Base-by-base conservation (phyloP, 345 rosid genomes). In the Pelargonium nanum region DNA sequence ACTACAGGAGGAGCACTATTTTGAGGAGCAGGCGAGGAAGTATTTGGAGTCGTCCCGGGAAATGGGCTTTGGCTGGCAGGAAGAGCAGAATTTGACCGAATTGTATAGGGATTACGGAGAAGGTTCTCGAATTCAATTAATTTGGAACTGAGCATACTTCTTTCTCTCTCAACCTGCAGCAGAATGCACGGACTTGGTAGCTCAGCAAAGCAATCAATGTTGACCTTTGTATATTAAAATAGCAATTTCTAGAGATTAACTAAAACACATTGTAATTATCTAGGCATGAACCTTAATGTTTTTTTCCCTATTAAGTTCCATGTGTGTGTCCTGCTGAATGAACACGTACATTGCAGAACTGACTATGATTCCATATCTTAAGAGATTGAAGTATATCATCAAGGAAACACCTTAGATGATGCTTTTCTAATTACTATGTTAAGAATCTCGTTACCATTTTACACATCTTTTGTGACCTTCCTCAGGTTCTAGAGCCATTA, bases 111-210 rank as follows among this genome's bases (percentile, higher is more conserved):
- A 66, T 62, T 72, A 45, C 53, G 83, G 22, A 88, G 81, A 75
- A 91, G 77, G 62, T 73, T 78, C 58, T 82, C 80, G 63, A 85
- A 84, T 79, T 88, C 88, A 4, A 61, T 65, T 75, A 85, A 63
- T 74, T 85, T 91, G 51, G 81, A 67, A 51, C 76, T 83, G 5
- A 79, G 83, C 61, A 80, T 64, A 70, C 63, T 83, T 71, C 91
- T 82, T 73, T 91, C 95, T 70, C 82, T 88, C 64, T 83, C 94
- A 58, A 88, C 80, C 97, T 88, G 82, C 30, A 68, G 8, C 51
- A 74, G 17, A n/a, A 65, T 34, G 56, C 56, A 44, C 44, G 12
- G 23, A 44, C 34, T 25, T 13, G 26, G 48, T 24, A 59, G 53
- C 25, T 30, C 63, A 55, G 52, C 25, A 59, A 24, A 50, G 28